phyloP scores from a whole-genome alignment of 129 eudicot genomes.

The Mikania micrantha region DNA sequence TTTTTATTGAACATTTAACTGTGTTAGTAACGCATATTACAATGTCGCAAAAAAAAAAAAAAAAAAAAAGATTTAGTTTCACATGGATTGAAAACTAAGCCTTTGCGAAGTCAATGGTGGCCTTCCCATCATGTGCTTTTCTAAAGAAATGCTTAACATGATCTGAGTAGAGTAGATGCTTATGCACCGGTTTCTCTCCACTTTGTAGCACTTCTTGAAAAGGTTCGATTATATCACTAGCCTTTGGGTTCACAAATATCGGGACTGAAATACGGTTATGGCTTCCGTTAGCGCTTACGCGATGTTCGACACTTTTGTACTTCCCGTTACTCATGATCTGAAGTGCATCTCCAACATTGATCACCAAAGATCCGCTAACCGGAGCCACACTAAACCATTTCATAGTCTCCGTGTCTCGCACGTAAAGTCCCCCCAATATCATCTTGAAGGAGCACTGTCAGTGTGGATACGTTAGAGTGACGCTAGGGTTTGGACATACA shows the following conservation, averaged over 20 bases:
- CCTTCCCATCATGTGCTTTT: neutral
- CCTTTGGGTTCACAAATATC: neutral
- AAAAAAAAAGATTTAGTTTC: neutral
- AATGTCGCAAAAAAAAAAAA: too few relatives aligned
- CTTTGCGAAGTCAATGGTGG: neutral
- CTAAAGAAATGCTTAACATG: neutral
- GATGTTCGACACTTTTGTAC: slow-evolving; percentile 8
- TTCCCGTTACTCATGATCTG: slow-evolving; percentile 5
- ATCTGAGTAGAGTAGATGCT: neutral
- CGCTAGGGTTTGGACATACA: slow-evolving; percentile 5
- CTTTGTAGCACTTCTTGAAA: neutral
- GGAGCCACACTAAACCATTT: slow-evolving; percentile 4
- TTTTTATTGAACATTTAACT: too few relatives aligned
- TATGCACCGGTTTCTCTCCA: neutral
- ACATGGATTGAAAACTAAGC: too few relatives aligned
- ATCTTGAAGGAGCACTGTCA: slow-evolving; percentile 2
- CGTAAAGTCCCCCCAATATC: neutral
- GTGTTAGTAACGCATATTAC: too few relatives aligned
- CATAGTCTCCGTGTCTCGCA: neutral
- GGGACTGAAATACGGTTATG: neutral
- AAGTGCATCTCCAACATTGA: slow-evolving; percentile 10
- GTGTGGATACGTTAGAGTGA: slow-evolving; percentile 9
- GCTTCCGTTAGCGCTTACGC: neutral
- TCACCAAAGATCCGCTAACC: neutral
- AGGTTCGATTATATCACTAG: neutral